Evolutionary conservation across 169 alveolate species (phyloP).

Genomic region (Theileria orientalis): DNA sequence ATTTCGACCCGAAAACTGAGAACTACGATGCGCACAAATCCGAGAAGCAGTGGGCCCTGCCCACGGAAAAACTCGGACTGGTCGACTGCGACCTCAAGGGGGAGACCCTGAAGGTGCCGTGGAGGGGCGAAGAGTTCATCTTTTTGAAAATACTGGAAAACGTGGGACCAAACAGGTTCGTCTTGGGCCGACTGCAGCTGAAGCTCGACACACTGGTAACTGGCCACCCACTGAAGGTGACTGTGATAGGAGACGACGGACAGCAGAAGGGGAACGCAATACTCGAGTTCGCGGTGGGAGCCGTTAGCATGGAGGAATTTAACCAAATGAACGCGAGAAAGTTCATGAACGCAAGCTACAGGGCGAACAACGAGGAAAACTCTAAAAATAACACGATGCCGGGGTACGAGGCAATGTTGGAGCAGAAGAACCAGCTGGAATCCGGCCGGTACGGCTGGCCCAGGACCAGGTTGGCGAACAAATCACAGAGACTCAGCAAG

Average conservation of each 20-base stretch:
- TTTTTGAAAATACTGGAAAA: slow-evolving; percentile 70
- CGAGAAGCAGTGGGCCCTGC: slow-evolving; percentile 55
- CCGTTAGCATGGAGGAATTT: slow-evolving; percentile 48
- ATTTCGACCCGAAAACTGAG: slow-evolving; percentile 71
- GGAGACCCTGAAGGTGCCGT: slow-evolving; percentile 71
- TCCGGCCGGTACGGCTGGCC: slow-evolving; percentile 19
- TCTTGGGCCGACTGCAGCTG: slow-evolving; percentile 71
- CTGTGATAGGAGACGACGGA: slow-evolving; percentile 74
- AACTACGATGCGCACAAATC: slow-evolving; percentile 64
- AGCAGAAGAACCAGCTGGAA: slow-evolving; percentile 17
- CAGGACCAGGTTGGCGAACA: neutral
- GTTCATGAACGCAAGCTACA: slow-evolving; percentile 25
- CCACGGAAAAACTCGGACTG: slow-evolving; percentile 35
- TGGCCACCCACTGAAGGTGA: slow-evolving; percentile 70
- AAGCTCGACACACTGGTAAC: slow-evolving; percentile 67
- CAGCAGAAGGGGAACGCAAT: slow-evolving; percentile 61
- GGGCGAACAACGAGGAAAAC: slow-evolving; percentile 39
- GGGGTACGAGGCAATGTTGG: slow-evolving; percentile 56
- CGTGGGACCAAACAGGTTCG: slow-evolving; percentile 62
- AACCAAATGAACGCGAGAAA: slow-evolving; percentile 63
- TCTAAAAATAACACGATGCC: slow-evolving; percentile 51
- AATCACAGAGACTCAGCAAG: neutral
- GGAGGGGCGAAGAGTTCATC: slow-evolving; percentile 69
- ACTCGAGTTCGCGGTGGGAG: slow-evolving; percentile 65
- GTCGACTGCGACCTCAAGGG: slow-evolving; percentile 70